These are phyloP conservation scores for Hanseniaspora meyeri DNA, from an alignment of 805 yeast species.

Conservation along the genomic window DNA sequence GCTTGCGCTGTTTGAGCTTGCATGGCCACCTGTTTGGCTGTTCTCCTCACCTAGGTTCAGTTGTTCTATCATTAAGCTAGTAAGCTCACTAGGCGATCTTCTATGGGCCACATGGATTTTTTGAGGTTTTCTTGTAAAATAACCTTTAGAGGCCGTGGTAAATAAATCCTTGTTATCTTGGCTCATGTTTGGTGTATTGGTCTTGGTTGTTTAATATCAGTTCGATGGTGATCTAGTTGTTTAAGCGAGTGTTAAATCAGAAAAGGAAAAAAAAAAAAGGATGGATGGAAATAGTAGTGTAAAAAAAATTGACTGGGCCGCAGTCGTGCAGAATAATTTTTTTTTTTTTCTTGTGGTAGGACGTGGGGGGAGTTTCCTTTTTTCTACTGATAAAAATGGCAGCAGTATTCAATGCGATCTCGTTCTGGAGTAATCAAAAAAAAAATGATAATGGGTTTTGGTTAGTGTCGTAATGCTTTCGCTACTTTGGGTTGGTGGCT, in stretches of 20 bases:
- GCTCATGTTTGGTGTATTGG: background rate
- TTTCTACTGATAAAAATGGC: background rate
- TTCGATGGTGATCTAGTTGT: background rate
- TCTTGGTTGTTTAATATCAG: background rate
- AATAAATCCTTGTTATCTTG: slow-evolving; percentile 5
- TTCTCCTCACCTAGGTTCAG: slow-evolving; percentile 37
- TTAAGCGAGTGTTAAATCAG: background rate
- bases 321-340: background rate
- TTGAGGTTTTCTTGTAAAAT: slow-evolving; percentile 33
- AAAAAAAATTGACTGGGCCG: background rate
- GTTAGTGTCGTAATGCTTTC: too few relatives aligned
- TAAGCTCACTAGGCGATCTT: slow-evolving; percentile 88
- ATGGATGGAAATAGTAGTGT: background rate
- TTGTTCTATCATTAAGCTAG: slow-evolving; percentile 85
- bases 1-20: slow-evolving; percentile 32
- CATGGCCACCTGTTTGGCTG: slow-evolving; percentile 20
- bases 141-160: slow-evolving; percentile 12
- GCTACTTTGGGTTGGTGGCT: too few relatives aligned
- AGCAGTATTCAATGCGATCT: background rate
- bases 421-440: too few relatives aligned
- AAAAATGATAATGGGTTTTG: too few relatives aligned
- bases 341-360: background rate
- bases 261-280: background rate
- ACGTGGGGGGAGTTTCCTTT: background rate
- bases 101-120: slow-evolving; percentile 91